Evolutionary conservation across 2,329 filamentous ascomycete species (phyloP).

Genomic region (Periconia digitata): DNA sequence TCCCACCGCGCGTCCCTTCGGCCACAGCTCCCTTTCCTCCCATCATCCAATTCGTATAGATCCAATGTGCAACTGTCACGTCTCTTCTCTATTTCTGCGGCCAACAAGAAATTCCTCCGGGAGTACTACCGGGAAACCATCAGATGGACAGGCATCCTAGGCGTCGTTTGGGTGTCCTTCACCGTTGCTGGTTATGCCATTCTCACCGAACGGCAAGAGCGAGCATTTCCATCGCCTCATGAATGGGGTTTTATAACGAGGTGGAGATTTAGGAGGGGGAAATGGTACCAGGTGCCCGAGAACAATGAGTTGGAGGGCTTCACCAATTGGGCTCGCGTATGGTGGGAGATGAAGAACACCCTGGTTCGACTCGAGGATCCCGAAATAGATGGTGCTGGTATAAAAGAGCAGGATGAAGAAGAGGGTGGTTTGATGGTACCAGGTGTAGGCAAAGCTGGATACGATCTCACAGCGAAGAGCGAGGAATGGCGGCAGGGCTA

Average conservation of each 20-base stretch:
- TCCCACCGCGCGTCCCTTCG: slow-evolving; percentile 49
- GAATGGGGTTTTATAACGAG: slow-evolving; percentile 78
- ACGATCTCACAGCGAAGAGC: slow-evolving; percentile 73
- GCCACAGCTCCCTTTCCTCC: slow-evolving; percentile 67
- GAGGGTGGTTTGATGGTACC: slow-evolving; percentile 50
- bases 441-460: slow-evolving; percentile 51
- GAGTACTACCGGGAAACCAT: slow-evolving; percentile 70
- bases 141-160: slow-evolving; percentile 68
- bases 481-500: slow-evolving; percentile 87
- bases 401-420: slow-evolving; percentile 62
- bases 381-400: slow-evolving; percentile 65
- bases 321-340: slow-evolving; percentile 72
- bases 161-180: slow-evolving; percentile 62
- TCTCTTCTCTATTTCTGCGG: slow-evolving; percentile 69
- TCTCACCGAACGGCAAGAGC: slow-evolving; percentile 74
- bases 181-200: slow-evolving; percentile 65
- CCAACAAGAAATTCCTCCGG: slow-evolving; percentile 69
- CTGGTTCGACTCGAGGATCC: slow-evolving; percentile 70
- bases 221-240: slow-evolving; percentile 74
- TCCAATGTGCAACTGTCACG: slow-evolving; percentile 58
- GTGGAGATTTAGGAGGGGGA: slow-evolving; percentile 64
- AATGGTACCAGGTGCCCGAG: slow-evolving; percentile 50
- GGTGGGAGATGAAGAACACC: slow-evolving; percentile 61
- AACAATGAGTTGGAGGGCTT: slow-evolving; percentile 60
- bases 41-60: slow-evolving; percentile 51